Evolutionary conservation across 2,329 filamentous ascomycete species (phyloP).

Genomic region (Rhynchosporium secalis): DNA sequence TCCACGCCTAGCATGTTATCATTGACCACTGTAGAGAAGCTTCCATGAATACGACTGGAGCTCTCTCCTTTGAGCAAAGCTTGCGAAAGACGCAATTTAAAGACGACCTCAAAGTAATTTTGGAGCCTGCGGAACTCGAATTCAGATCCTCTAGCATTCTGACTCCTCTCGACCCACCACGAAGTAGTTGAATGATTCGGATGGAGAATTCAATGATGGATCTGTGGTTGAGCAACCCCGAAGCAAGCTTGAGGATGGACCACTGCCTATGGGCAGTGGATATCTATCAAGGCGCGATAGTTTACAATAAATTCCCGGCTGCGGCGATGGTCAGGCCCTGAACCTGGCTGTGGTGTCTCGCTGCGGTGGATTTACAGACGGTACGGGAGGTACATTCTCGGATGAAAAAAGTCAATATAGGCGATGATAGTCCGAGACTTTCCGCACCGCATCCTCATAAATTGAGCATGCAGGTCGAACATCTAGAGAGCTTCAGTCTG

Average conservation of each 20-base stretch:
- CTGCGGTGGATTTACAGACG: neutral
- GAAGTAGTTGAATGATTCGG: slow-evolving; percentile 2
- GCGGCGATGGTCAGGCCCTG: neutral
- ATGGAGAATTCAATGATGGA: neutral
- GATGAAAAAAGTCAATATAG: neutral
- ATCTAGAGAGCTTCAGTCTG: neutral
- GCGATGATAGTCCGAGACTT: neutral
- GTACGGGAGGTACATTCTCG: neutral
- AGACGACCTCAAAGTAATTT: neutral
- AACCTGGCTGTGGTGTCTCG: neutral
- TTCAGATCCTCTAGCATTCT: neutral
- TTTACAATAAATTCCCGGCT: neutral
- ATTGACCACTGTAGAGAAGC: slow-evolving; percentile 1
- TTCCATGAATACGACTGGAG: neutral
- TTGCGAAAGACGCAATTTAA: neutral
- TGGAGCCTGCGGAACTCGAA: neutral
- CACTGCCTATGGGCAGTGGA: neutral
- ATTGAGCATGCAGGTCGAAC: neutral
- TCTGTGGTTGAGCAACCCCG: slow-evolving; percentile 1
- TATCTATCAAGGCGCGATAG: neutral
- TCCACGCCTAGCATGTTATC: slow-evolving; percentile 3
- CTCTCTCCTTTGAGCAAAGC: neutral
- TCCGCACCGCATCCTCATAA: neutral
- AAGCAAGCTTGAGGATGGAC: slow-evolving; percentile 1
- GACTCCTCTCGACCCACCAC: neutral